phyloP scores from a whole-genome alignment of 768 basidiomycete species.

The Amanita jacksonii region DNA sequence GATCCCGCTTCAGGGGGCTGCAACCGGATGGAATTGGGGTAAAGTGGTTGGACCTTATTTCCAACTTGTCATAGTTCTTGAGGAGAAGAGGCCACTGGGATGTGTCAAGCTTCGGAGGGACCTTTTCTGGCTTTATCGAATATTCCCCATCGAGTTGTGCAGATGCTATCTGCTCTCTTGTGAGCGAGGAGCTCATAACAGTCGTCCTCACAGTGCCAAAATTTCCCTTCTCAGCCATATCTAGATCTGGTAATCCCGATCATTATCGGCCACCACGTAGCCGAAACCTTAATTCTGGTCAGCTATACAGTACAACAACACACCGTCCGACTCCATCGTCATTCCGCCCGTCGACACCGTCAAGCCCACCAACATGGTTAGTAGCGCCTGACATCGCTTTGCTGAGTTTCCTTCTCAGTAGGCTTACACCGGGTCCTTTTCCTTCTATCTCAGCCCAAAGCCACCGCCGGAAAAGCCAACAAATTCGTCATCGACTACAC shows the following conservation, averaged over 20 bases:
- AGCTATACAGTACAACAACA: slow-evolving; percentile 42
- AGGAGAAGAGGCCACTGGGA: slow-evolving; percentile 96
- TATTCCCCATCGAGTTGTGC: slow-evolving; percentile 71
- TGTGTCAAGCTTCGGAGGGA: slow-evolving; percentile 76
- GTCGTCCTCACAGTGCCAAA: neutral
- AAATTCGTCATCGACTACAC: slow-evolving; percentile 86
- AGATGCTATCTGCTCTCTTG: slow-evolving; percentile 59
- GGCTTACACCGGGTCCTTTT: slow-evolving; percentile 49
- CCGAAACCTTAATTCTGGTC: slow-evolving; percentile 27
- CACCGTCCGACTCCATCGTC: slow-evolving; percentile 19
- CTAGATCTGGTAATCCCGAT: slow-evolving; percentile 4
- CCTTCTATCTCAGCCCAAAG: slow-evolving; percentile 43
- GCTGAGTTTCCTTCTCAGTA: slow-evolving; percentile 91
- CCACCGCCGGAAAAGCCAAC: slow-evolving; percentile 43
- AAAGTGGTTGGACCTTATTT: slow-evolving; percentile 92
- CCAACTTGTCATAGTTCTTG: slow-evolving; percentile 98
- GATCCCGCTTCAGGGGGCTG: slow-evolving; percentile 92
- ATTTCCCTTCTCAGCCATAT: slow-evolving; percentile 11
- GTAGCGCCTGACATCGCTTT: slow-evolving; percentile 61
- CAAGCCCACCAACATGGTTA: slow-evolving; percentile 53
- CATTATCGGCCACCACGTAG: slow-evolving; percentile 5
- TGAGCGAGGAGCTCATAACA: slow-evolving; percentile 35
- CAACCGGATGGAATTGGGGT: slow-evolving; percentile 94
- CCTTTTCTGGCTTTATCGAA: slow-evolving; percentile 70
- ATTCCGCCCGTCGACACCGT: slow-evolving; percentile 5